Percentiles rank a stretch among this genome's conserved stretches.
Evolutionary conservation across 306 rosid genomes (phyloP).

Genomic region (Prunus fruticosa): DNA sequence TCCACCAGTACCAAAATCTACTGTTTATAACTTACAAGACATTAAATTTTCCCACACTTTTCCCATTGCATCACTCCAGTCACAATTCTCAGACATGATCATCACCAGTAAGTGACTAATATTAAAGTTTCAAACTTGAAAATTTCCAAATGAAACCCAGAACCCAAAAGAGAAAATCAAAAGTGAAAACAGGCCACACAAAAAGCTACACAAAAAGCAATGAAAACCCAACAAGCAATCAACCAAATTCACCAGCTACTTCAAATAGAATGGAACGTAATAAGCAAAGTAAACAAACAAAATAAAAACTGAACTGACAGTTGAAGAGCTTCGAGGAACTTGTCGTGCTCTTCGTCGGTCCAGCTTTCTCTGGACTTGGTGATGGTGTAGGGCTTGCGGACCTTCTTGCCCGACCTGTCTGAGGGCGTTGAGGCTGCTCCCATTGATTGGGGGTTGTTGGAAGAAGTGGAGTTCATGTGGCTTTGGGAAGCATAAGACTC

Average conservation of each 20-base stretch:
- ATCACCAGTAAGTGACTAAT: not conserved
- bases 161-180: not conserved
- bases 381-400: constrained; percentile 88
- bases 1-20: not conserved
- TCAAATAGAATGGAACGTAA: not conserved
- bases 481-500: constrained; percentile 5
- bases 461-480: constrained; percentile 41
- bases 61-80: not conserved
- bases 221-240: not conserved
- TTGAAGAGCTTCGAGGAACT: constrained; percentile 96
- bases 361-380: constrained; percentile 97
- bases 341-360: constrained; percentile 95
- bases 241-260: not conserved
- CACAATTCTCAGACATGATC: not conserved
- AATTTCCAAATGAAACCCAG: not conserved
- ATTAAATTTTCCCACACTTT: not conserved
- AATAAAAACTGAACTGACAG: constrained; percentile 40
- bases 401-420: constrained; percentile 76
- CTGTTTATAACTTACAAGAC: not conserved
- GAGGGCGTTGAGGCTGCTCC: constrained; percentile 33
- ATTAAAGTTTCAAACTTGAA: not conserved
- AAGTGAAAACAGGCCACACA: not conserved
- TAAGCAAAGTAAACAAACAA: not conserved
- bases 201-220: not conserved
- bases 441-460: constrained; percentile 41